Evolutionary conservation across 176 grass and related monocot genomes (phyloP), one percentile per base, ranked within the genome.

Genomic region (Poa annua): DNA sequence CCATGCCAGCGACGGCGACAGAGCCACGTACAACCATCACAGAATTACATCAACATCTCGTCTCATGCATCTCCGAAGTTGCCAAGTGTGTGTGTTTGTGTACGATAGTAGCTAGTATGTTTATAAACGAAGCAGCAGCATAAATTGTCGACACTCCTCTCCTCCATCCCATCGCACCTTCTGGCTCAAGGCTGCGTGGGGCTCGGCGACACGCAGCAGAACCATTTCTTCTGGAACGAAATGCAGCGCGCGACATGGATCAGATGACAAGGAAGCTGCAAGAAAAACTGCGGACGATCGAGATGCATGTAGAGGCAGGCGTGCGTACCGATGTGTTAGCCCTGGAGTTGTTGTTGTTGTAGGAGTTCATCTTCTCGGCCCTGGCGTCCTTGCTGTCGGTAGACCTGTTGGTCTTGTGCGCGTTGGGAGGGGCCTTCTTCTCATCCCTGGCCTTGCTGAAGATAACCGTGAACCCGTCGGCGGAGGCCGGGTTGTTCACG

Each of bases 371-470:
- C 76, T 86, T 80, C 5, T 85, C 44, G 22, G 66, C 62, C 74
- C 70, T 84, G 78, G 76, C 36, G 20, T 90, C 75, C 73, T 95
- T 92, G 75, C 54, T 90, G 71, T 86, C 90, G 64, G 82, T 48
- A 22, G 88, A 86, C 35, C 57, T 91, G 21, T 76, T 86, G 56
- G 7, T 62, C 65, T 47, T 72, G 88, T 86, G 78, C 73, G 15
- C 34, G 50, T 82, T 82, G 35, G 4, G 9, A 25, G 87, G 88
- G 79, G 65, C 82, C 79, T 94, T 97, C 83, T 90, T 94, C 64
- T 94, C 94, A 76, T 97, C 91, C 82, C 94, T 94, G 80, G 94
- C 94, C 76, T 97, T 97, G 94, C 91, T 92, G 86, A 97, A 97
- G 71, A 97, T 94, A 2, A 92, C 90, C 49, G 94, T 97, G 74